Conservation (phyloP, 75 land plant species). For the Sequoia sempervirens region DNA sequence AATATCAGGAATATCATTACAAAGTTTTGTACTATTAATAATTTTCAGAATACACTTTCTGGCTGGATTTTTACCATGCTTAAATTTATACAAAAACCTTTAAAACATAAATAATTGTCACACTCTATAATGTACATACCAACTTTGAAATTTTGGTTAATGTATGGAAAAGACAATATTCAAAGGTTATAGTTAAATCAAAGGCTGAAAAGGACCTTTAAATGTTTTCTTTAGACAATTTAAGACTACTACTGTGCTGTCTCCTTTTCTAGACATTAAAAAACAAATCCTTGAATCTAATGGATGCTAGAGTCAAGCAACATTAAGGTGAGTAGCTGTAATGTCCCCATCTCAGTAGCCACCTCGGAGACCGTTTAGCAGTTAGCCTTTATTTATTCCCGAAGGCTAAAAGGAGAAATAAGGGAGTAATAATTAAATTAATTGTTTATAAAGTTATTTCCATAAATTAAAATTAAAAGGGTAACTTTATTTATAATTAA, state of each 20-base stretch:
- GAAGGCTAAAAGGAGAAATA: too few relatives aligned
- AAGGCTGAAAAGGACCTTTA: not conserved
- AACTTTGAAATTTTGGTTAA: not conserved
- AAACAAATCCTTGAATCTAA: not conserved
- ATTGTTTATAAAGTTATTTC: too few relatives aligned
- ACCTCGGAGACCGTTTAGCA: too few relatives aligned
- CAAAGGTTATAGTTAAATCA: not conserved
- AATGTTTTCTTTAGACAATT: not conserved
- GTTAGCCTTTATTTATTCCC: too few relatives aligned
- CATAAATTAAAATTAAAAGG: too few relatives aligned
- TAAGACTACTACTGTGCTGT: too few relatives aligned
- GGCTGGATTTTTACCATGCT: too few relatives aligned
- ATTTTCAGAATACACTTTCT: not conserved
- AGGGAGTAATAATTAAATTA: too few relatives aligned
- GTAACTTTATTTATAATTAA: too few relatives aligned
- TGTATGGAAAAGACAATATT: not conserved
- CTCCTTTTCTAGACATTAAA: not conserved
- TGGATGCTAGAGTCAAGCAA: not conserved
- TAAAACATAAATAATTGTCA: too few relatives aligned
- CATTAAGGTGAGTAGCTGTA: not conserved
- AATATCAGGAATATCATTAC: not conserved
- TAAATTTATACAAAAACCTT: too few relatives aligned
- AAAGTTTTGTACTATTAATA: not conserved
- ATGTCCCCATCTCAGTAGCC: too few relatives aligned
- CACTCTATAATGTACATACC: not conserved